Base-by-base conservation (phyloP, 2,329 filamentous ascomycete genomes). In the Thermothelomyces thermophilus region DNA sequence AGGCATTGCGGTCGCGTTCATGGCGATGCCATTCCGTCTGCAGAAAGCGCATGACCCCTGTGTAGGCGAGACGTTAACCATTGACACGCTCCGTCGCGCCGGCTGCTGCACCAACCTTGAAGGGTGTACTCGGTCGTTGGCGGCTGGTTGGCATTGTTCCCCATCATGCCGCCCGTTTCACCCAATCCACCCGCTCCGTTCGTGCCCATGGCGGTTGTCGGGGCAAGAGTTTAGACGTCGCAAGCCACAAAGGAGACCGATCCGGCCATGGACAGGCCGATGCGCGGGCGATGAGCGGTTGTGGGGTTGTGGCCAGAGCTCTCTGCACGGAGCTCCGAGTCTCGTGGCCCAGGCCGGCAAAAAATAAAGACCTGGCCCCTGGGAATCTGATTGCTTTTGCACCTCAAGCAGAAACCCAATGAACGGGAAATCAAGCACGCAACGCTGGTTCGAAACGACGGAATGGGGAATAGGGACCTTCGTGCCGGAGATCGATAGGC, bases 1-100 rank as follows among this genome's bases (percentile, higher is more conserved):
- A 98, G 33, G 90, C 85, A 71, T 98, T 98, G 62, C 93, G 83
- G 66, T 96, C 93, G 70, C 93, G 87, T 71, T 98, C 93, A 69
- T 98, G 91, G 60, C 89, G 86, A 70, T 98, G 93, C 93, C 93
- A 98, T 79, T 98, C 91, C 41, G 93, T 93, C 72, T 98, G 93
- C 34, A 98, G 82, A 68, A 98, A 98, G 69, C 93, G 90, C 93
- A 98, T 98, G 33, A 98, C 93, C 65, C 93, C 88, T 93, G 49
- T 31, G 14, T n/a, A n/a, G 20, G 24, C 33, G 17, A 6, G 9
- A 31, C 8, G 24, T 51, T 36, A 55, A 55, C 19, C 22, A 19
- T 7, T 19, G n/a, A 50, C 49, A 26, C n/a, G 35, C 39, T 28
- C 16, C 19, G 31, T 26, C 24, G 40, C 10, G 7, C 5, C 30